Conservation (phyloP, 1,284 basidiomycete species). For the Flammula alnicola region DNA sequence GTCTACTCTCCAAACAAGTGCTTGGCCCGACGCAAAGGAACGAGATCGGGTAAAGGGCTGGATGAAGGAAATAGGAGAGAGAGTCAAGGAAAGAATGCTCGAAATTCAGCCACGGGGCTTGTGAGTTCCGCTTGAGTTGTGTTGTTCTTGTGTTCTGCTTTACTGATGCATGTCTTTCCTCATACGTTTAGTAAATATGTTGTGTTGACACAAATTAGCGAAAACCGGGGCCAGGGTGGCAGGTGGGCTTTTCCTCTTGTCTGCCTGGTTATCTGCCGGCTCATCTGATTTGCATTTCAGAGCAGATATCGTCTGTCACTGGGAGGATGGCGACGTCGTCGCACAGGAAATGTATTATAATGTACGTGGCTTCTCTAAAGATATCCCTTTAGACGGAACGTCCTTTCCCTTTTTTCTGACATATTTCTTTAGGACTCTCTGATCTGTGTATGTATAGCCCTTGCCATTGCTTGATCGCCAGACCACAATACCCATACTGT, state of each 20-base stretch:
- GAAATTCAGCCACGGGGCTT: constrained; percentile 80
- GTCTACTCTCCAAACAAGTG: constrained; percentile 61
- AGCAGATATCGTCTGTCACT: constrained; percentile 72
- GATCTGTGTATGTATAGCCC: constrained; percentile 77
- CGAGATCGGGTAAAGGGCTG: constrained; percentile 69
- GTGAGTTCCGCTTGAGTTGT: constrained; percentile 48
- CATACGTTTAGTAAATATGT: constrained; percentile 69
- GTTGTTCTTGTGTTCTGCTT: constrained; percentile 7
- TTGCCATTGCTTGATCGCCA: constrained; percentile 54
- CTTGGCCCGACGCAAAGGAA: constrained; percentile 73
- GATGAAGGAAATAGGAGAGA: constrained; percentile 82
- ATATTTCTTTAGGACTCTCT: constrained; percentile 59
- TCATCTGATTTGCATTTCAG: constrained; percentile 34
- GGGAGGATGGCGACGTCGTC: constrained; percentile 75
- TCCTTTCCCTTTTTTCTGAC: constrained; percentile 15
- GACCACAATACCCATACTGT: constrained; percentile 27
- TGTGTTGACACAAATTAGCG: constrained; percentile 80
- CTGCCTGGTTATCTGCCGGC: constrained; percentile 7
- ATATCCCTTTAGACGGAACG: constrained; percentile 11
- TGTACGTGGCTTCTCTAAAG: constrained; percentile 44
- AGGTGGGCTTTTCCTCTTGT: constrained; percentile 52
- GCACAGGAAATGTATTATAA: constrained; percentile 73
- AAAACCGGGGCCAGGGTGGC: constrained; percentile 80
- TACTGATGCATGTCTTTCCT: constrained; percentile 7
- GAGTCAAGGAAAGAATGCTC: constrained; percentile 81